A percentile compares a stretch with the other conserved stretches of the same genome.
Evolutionary conservation across 1,284 basidiomycete species (phyloP).

Genomic region (Takashimella koratensis): DNA sequence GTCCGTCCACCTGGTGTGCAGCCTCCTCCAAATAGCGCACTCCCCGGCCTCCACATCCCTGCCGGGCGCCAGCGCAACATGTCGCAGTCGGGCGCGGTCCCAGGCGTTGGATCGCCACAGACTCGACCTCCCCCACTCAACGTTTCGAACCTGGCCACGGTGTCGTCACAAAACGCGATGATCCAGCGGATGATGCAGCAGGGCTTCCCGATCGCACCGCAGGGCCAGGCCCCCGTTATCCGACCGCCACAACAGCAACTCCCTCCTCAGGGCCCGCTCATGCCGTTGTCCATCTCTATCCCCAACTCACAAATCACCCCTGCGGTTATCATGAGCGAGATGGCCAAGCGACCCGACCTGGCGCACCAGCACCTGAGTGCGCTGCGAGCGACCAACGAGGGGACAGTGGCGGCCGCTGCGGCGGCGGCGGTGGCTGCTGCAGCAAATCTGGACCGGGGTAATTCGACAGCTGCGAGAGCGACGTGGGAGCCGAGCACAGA

Average conservation of each 20-base stretch:
- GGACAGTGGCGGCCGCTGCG: not conserved
- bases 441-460: conserved; percentile 17
- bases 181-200: conserved; percentile 33
- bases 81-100: conserved; percentile 4
- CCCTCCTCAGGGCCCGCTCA: conserved; percentile 9
- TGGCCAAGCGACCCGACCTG: conserved; percentile 12
- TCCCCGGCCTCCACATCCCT: conserved; percentile 38
- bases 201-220: conserved; percentile 29
- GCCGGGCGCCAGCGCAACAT: conserved; percentile 30
- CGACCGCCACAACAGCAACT: conserved; percentile 4
- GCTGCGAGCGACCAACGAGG: conserved; percentile 16
- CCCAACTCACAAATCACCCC: conserved; percentile 12
- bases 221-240: conserved; percentile 2
- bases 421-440: not conserved
- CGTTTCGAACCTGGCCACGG: conserved; percentile 1
- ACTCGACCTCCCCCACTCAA: conserved; percentile 13
- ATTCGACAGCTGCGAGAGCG: conserved; percentile 20
- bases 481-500: conserved; percentile 32
- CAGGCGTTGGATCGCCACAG: conserved; percentile 16
- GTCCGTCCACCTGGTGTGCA: conserved; percentile 13
- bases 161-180: conserved; percentile 10
- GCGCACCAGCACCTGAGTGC: conserved; percentile 12
- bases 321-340: conserved; percentile 11
- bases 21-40: conserved; percentile 15
- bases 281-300: not conserved